Percentiles rank a stretch among this genome's conserved stretches.
These are phyloP conservation scores for Linnemannia hyalina DNA, from an alignment of 192 early-diverging fungal genomes.

Conservation along the genomic window DNA sequence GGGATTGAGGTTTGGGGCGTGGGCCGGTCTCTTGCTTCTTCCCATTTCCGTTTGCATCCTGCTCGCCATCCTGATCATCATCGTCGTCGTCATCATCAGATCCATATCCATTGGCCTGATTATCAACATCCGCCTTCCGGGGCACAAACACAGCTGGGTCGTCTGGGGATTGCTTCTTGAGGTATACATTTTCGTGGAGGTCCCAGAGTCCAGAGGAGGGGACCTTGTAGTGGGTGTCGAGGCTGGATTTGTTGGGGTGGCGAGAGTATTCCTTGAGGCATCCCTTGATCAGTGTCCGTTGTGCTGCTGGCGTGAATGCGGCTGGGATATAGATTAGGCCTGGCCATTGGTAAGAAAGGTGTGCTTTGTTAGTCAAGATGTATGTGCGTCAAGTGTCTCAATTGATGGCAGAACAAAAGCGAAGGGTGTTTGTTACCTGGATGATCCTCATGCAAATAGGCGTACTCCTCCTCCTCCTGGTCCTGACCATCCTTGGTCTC, in stretches of 20 bases:
- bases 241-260: slow-evolving; percentile 88
- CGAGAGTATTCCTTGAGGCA: slow-evolving; percentile 83
- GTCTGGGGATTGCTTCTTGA: slow-evolving; percentile 21
- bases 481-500: slow-evolving; percentile 13
- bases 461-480: slow-evolving; percentile 11
- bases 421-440: slow-evolving; percentile 28
- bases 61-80: slow-evolving; percentile 11
- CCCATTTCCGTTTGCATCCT: slow-evolving; percentile 21
- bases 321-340: slow-evolving; percentile 88
- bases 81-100: slow-evolving; percentile 48
- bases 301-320: slow-evolving; percentile 78
- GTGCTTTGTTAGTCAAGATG: not conserved
- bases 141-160: slow-evolving; percentile 49
- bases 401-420: not conserved
- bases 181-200: slow-evolving; percentile 57
- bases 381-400: too few relatives aligned
- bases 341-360: slow-evolving; percentile 9
- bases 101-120: slow-evolving; percentile 30
- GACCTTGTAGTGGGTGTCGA: slow-evolving; percentile 88
- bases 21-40: slow-evolving; percentile 21
- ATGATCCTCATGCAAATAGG: slow-evolving; percentile 55
- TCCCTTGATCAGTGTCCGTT: slow-evolving; percentile 76
- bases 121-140: slow-evolving; percentile 31
- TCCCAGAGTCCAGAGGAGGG: slow-evolving; percentile 74
- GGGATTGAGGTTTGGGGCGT: slow-evolving; percentile 21